Evolutionary conservation across 1,284 basidiomycete genomes (phyloP).

Genomic region (Exsudoporus floridanus): DNA sequence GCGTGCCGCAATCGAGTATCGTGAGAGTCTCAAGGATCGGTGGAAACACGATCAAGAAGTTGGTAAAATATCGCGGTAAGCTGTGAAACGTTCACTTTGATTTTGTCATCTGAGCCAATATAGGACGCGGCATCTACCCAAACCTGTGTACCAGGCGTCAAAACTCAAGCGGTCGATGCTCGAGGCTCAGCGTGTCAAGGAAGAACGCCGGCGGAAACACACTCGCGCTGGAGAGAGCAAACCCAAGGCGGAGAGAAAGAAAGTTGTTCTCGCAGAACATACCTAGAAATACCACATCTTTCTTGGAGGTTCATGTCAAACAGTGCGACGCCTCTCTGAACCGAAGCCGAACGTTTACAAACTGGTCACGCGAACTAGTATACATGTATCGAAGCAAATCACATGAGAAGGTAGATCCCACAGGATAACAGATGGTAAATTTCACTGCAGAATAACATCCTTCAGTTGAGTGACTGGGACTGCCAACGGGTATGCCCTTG

Average conservation of each 20-base stretch:
- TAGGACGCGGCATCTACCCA: constrained; percentile 86
- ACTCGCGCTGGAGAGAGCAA: constrained; percentile 83
- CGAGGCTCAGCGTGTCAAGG: constrained; percentile 87
- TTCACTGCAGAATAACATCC: constrained; percentile 37
- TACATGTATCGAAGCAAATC: constrained; percentile 2
- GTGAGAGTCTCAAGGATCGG: constrained; percentile 83
- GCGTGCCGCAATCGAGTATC: constrained; percentile 89
- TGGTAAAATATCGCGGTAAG: constrained; percentile 77
- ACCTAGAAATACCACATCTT: constrained; percentile 39
- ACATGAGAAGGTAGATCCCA: constrained; percentile 5
- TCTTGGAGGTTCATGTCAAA: constrained; percentile 2
- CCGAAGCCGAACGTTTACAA: background rate
- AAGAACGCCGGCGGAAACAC: constrained; percentile 89
- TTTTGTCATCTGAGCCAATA: constrained; percentile 10
- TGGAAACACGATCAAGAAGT: constrained; percentile 89
- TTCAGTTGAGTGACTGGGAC: constrained; percentile 51
- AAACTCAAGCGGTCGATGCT: constrained; percentile 93
- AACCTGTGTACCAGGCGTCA: constrained; percentile 84
- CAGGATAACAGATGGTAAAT: background rate
- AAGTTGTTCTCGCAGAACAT: constrained; percentile 78
- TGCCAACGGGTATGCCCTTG: constrained; percentile 45
- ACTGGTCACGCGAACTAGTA: background rate
- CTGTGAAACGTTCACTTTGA: constrained; percentile 9
- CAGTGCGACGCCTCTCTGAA: constrained; percentile 3
- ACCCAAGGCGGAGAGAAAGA: constrained; percentile 91